Evolutionary conservation across 495 filamentous ascomycete species (phyloP).

Genomic region (Sordaria brevicollis): DNA sequence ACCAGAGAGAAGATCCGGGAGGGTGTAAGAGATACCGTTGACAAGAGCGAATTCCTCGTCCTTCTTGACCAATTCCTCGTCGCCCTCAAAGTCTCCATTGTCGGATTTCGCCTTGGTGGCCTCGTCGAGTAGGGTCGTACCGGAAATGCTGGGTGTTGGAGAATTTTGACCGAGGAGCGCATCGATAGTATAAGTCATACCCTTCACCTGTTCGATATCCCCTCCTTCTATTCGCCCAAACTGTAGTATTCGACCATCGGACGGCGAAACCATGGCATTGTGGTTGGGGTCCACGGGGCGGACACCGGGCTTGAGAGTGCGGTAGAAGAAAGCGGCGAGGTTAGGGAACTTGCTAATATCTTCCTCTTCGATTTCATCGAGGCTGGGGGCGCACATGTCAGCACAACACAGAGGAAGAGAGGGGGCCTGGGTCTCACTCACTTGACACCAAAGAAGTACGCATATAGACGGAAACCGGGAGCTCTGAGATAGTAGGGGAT

Average conservation of each 20-base stretch:
- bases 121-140: conserved; percentile 9
- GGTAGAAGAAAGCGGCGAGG: conserved; percentile 94
- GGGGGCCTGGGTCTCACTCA: conserved; percentile 17
- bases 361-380: conserved; percentile 75
- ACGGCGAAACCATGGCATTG: conserved; percentile 69
- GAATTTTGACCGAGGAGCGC: conserved; percentile 67
- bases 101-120: neutral
- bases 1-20: conserved; percentile 84
- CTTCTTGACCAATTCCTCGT: conserved; percentile 56
- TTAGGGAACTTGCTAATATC: conserved; percentile 88
- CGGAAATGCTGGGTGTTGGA: conserved; percentile 31
- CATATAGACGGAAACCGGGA: conserved; percentile 92
- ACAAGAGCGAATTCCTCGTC: conserved; percentile 91
- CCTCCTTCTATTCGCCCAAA: conserved; percentile 85
- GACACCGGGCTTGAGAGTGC: conserved; percentile 76
- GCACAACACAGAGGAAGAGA: neutral
- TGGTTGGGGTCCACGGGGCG: conserved; percentile 79
- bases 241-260: conserved; percentile 84
- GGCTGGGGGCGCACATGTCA: conserved; percentile 25
- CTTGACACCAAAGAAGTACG: conserved; percentile 89
- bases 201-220: conserved; percentile 98
- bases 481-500: conserved; percentile 85
- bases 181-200: conserved; percentile 94
- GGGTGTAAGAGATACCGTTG: conserved; percentile 93
- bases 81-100: conserved; percentile 17